Evolutionary conservation across 805 yeast species (phyloP), one percentile per base, ranked within the genome.

Genomic region (Zygosaccharomyces pseudorouxii): DNA sequence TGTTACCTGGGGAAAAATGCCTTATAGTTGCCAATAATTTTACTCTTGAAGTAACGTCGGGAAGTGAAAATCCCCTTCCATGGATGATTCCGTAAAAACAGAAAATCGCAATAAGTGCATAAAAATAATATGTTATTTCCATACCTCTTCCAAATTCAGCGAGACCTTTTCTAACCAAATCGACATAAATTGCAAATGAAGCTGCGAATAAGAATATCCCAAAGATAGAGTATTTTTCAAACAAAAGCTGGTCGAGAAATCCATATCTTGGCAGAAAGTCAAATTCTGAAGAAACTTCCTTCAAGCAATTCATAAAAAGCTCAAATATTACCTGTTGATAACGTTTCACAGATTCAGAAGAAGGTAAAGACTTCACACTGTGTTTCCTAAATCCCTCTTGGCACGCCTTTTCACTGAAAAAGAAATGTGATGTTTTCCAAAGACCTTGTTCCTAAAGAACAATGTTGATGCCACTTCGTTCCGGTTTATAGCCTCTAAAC

Each of bases 41-140:
- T 16, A 45, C 36, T 10, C 29, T 31, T 4, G 16, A 4, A 7
- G 36, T 7, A 12, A 38, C 19, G 18, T 7, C 19, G 27, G 19
- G 29, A 87, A 50, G 59, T 54, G 52, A 0, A 60, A 62, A 25
- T 67, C 77, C 49, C 62, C 63, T 1, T 60, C 57, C 10, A 9
- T n/a, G 60, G 49, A 5, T 37, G 35, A 9, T 6, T 18, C n/a
- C 27, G 9, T 22, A 11, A 38, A 18, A 10, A 25, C 6, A 22
- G 5, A 4, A 4, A 6, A 22, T 6, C 6, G 23, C 6, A 6
- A 4, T 6, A 6, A 4, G 6, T 22, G 23, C 23, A 22, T 22
- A 22, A 22, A 22, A 4, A 22, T 4, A 22, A 22, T 22, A 22
- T 6, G 6, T 22, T 6, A 6, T 22, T 22, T 6, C 6, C 6